Evolutionary conservation across 2,329 filamentous ascomycete genomes (phyloP).

Genomic region (Aureobasidium sp.): DNA sequence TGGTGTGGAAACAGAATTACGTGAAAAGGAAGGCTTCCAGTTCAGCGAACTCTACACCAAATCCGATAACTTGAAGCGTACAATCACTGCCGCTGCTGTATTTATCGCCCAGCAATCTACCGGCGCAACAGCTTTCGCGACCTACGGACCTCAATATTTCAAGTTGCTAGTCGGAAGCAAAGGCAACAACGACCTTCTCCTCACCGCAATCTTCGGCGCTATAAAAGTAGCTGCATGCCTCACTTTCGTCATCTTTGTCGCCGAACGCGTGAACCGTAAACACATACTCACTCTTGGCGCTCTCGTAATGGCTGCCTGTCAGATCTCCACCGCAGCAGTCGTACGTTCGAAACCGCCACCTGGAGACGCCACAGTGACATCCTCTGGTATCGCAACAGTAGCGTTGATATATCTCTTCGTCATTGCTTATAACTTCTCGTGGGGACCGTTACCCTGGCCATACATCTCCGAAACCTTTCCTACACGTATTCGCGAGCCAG

Average conservation of each 20-base stretch:
- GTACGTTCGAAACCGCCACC: constrained; percentile 32
- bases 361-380: constrained; percentile 31
- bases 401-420: constrained; percentile 63
- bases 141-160: constrained; percentile 62
- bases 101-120: constrained; percentile 62
- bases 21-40: constrained; percentile 50
- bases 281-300: constrained; percentile 34
- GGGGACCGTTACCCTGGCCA: constrained; percentile 55
- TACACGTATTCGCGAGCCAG: constrained; percentile 54
- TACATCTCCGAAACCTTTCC: constrained; percentile 60
- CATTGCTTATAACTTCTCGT: constrained; percentile 58
- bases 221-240: constrained; percentile 59
- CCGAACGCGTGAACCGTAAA: constrained; percentile 55
- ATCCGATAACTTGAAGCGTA: constrained; percentile 48
- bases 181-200: constrained; percentile 49
- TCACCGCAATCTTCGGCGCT: constrained; percentile 61
- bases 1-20: constrained; percentile 51
- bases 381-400: constrained; percentile 55
- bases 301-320: constrained; percentile 40
- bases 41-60: constrained; percentile 49
- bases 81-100: constrained; percentile 50
- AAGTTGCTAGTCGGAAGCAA: constrained; percentile 52
- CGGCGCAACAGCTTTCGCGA: constrained; percentile 52
- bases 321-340: constrained; percentile 36
- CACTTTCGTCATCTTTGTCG: constrained; percentile 59